These are phyloP conservation scores for Neoboletus magnificus DNA, from an alignment of 768 basidiomycete species.

Conservation along the genomic window DNA sequence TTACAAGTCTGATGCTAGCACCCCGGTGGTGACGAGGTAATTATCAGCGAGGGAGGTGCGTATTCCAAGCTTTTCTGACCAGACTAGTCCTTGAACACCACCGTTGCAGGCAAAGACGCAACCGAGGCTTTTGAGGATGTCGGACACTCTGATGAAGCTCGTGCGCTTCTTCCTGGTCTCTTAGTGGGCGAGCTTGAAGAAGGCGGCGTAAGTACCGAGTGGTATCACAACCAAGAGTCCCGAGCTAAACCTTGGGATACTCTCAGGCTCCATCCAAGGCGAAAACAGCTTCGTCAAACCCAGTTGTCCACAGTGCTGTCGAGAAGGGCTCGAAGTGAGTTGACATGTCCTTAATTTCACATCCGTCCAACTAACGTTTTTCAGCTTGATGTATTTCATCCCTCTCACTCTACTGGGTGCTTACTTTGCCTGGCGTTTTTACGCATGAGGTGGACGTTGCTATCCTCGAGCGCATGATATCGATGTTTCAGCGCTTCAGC, in stretches of 20 bases:
- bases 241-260: constrained; percentile 1
- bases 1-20: constrained; percentile 49
- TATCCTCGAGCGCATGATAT: neutral
- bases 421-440: constrained; percentile 87
- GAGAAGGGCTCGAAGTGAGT: constrained; percentile 69
- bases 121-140: constrained; percentile 99
- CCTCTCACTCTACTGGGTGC: constrained; percentile 76
- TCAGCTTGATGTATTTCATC: constrained; percentile 77
- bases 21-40: constrained; percentile 97
- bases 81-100: neutral
- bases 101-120: constrained; percentile 76
- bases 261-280: constrained; percentile 51
- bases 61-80: constrained; percentile 24
- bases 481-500: constrained; percentile 8
- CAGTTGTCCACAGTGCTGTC: constrained; percentile 42
- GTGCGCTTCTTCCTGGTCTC: constrained; percentile 76
- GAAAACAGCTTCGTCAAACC: constrained; percentile 44
- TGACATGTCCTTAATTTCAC: neutral
- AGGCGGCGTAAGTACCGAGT: constrained; percentile 47
- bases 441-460: constrained; percentile 32
- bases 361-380: constrained; percentile 3
- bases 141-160: constrained; percentile 97
- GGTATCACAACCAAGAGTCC: neutral
- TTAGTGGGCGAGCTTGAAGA: constrained; percentile 81
- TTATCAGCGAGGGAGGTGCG: constrained; percentile 87